These are phyloP conservation scores for Hypoxylon rubiginosum DNA, from an alignment of 2,329 filamentous ascomycete species.

Conservation along the genomic window DNA sequence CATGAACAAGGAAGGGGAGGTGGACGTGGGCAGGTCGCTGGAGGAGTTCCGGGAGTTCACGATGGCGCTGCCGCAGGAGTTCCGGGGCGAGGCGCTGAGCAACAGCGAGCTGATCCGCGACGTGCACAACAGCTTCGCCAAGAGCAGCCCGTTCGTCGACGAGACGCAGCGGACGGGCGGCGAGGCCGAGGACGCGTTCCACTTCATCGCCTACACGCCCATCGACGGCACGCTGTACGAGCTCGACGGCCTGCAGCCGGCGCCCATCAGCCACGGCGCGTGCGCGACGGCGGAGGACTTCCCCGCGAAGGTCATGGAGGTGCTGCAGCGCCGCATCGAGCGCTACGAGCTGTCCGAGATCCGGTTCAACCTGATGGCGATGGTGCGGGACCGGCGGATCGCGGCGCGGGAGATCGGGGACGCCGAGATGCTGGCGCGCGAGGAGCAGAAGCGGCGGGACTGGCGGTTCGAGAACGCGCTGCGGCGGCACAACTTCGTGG, in stretches of 20 bases:
- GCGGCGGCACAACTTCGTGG: constrained; percentile 93
- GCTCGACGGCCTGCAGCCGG: constrained; percentile 92
- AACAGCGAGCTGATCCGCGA: constrained; percentile 78
- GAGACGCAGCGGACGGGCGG: constrained; percentile 82
- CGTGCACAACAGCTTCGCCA: constrained; percentile 91
- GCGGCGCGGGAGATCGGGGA: constrained; percentile 87
- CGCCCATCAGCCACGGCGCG: constrained; percentile 88
- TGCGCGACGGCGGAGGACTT: constrained; percentile 77
- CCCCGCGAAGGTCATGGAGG: constrained; percentile 83
- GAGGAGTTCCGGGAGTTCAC: constrained; percentile 90
- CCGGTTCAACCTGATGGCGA: constrained; percentile 93
- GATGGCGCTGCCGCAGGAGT: constrained; percentile 82
- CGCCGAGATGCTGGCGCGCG: constrained; percentile 78
- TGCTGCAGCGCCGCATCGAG: constrained; percentile 84
- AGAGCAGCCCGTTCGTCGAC: constrained; percentile 90
- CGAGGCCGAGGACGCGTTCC: constrained; percentile 91
- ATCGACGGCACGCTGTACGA: constrained; percentile 88
- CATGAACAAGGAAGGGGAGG: constrained; percentile 78
- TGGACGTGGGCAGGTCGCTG: constrained; percentile 80
- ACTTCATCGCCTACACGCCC: constrained; percentile 95
- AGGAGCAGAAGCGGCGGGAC: constrained; percentile 84
- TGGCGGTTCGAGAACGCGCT: constrained; percentile 98
- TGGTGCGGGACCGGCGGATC: constrained; percentile 85
- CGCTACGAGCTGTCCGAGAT: constrained; percentile 91
- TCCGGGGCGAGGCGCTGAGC: constrained; percentile 71